Evolutionary conservation across 345 rosid genomes (phyloP).

Genomic region (Salix dunnii): DNA sequence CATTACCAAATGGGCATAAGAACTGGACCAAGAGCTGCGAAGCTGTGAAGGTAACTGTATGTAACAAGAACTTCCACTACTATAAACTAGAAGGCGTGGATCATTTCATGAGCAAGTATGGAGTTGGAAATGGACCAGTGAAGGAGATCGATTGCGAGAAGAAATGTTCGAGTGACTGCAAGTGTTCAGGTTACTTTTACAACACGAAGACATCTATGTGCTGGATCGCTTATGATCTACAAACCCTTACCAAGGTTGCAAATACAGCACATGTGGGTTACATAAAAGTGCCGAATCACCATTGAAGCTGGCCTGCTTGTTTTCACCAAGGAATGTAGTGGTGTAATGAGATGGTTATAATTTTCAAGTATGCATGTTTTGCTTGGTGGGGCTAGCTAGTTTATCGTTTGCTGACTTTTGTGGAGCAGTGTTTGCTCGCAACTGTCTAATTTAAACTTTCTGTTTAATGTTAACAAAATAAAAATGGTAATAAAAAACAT

Average conservation of each 20-base stretch:
- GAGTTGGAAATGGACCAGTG: slow-evolving; percentile 32
- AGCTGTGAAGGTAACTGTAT: background rate
- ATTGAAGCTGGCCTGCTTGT: background rate
- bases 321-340: background rate
- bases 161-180: slow-evolving; percentile 53
- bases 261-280: slow-evolving; percentile 36
- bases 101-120: slow-evolving; percentile 46
- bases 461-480: no score
- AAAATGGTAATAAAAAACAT: no score
- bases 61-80: slow-evolving; percentile 25
- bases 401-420: background rate
- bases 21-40: slow-evolving; percentile 50
- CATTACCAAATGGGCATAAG: slow-evolving; percentile 21
- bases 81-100: slow-evolving; percentile 50
- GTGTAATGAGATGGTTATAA: no score
- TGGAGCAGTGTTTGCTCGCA: background rate
- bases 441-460: no score
- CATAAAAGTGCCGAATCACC: slow-evolving; percentile 25
- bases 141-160: slow-evolving; percentile 43
- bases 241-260: slow-evolving; percentile 34
- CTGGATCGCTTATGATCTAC: slow-evolving; percentile 59
- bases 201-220: slow-evolving; percentile 39
- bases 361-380: background rate
- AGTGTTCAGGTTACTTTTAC: slow-evolving; percentile 59
- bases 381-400: background rate